These are phyloP conservation scores for Pyrenophora tritici-repentis DNA, from an alignment of 2,329 filamentous ascomycete species.

Conservation along the genomic window DNA sequence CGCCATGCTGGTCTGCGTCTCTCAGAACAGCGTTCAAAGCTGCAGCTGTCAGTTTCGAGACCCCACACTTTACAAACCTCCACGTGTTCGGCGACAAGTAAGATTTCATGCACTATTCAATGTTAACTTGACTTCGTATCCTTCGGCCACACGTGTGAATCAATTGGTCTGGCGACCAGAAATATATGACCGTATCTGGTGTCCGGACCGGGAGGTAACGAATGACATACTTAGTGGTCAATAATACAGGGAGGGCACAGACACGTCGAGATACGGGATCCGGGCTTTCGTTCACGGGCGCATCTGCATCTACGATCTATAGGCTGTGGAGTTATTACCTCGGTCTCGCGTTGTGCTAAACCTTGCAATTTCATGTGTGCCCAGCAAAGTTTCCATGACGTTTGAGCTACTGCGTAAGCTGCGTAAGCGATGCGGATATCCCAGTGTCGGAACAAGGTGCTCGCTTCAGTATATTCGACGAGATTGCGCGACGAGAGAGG, in stretches of 20 bases:
- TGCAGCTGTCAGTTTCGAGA: neutral
- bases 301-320: neutral
- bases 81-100: too few relatives aligned
- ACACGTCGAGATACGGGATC: conserved; percentile 8
- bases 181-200: neutral
- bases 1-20: too few relatives aligned
- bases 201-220: conserved; percentile 22
- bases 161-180: too few relatives aligned
- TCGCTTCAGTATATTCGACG: neutral
- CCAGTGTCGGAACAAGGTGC: conserved; percentile 7
- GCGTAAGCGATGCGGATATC: conserved; percentile 22
- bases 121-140: too few relatives aligned
- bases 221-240: conserved; percentile 22
- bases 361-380: conserved; percentile 21
- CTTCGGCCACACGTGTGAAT: too few relatives aligned
- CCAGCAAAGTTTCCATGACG: conserved; percentile 22
- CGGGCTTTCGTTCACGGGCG: neutral
- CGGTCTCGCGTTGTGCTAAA: conserved; percentile 11
- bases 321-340: conserved; percentile 1
- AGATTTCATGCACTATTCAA: too few relatives aligned
- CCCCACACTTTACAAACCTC: neutral
- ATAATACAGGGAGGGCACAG: conserved; percentile 15
- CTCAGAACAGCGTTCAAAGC: too few relatives aligned
- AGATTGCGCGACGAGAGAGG: conserved; percentile 7
- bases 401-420: conserved; percentile 22